Percentiles rank a stretch among this genome's conserved stretches.
These are phyloP conservation scores for Cynara cardunculus DNA, from an alignment of 129 eudicot genomes.

Conservation along the genomic window DNA sequence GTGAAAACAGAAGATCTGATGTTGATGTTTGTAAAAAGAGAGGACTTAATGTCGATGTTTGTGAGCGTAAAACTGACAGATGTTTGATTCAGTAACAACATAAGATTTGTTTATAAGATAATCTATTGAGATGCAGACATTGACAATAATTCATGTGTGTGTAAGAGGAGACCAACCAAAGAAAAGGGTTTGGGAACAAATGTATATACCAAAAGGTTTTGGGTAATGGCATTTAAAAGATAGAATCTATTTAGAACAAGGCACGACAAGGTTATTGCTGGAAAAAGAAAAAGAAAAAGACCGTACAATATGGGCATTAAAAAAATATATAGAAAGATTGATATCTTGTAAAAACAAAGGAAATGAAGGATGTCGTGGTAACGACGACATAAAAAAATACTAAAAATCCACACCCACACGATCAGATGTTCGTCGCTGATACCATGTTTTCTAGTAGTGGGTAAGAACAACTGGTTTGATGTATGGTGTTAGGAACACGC, in stretches of 20 bases:
- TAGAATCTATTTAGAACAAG: not conserved
- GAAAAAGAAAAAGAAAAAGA: not conserved
- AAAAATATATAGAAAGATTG: no score
- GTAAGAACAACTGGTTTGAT: not conserved
- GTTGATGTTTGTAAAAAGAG: not conserved
- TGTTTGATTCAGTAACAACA: no score
- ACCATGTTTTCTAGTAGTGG: no score
- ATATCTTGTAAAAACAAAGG: not conserved
- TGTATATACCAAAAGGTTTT: not conserved
- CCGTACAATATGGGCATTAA: not conserved
- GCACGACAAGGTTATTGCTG: not conserved
- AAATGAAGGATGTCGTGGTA: not conserved
- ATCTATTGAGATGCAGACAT: not conserved
- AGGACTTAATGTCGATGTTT: not conserved
- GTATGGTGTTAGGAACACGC: not conserved
- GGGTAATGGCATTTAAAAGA: not conserved
- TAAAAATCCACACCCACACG: not conserved
- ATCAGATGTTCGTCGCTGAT: no score
- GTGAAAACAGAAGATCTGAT: not conserved
- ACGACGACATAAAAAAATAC: not conserved
- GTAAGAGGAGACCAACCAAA: not conserved
- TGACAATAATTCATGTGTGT: not conserved
- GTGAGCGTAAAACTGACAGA: not conserved
- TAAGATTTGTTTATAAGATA: no score
- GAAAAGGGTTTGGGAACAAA: not conserved